A percentile compares a stretch with the other conserved stretches of the same genome.
These are phyloP conservation scores for Rutstroemia sp. DNA, from an alignment of 2,329 filamentous ascomycete species.

Conservation along the genomic window DNA sequence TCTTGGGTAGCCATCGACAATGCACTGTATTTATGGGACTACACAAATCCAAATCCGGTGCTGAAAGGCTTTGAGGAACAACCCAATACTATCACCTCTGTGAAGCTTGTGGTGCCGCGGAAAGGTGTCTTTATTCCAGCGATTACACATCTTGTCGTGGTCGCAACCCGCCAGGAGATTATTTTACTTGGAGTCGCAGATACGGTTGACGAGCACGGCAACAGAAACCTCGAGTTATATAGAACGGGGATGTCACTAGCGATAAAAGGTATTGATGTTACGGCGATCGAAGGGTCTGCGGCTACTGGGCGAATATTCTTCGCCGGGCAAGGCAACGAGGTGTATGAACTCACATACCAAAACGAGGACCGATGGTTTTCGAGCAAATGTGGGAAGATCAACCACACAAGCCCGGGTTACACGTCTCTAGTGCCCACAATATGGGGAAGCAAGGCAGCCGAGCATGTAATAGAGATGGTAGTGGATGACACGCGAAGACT, in stretches of 20 bases:
- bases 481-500: constrained; percentile 84
- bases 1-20: constrained; percentile 96
- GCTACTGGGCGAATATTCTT: constrained; percentile 91
- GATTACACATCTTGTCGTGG: constrained; percentile 82
- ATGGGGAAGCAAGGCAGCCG: constrained; percentile 45
- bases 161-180: constrained; percentile 81
- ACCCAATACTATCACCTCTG: constrained; percentile 78
- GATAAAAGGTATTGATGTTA: constrained; percentile 69
- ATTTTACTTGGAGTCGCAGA: constrained; percentile 79
- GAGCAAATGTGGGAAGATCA: constrained; percentile 77
- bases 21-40: constrained; percentile 95
- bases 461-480: constrained; percentile 69
- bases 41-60: constrained; percentile 85
- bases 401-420: constrained; percentile 73
- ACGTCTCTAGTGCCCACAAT: constrained; percentile 48
- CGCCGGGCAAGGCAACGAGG: constrained; percentile 73
- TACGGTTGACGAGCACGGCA: constrained; percentile 57
- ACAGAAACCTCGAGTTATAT: constrained; percentile 70
- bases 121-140: constrained; percentile 77
- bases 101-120: constrained; percentile 80
- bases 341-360: constrained; percentile 93
- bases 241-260: constrained; percentile 80
- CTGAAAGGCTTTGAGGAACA: constrained; percentile 90
- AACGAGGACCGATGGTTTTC: constrained; percentile 97
- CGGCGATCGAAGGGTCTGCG: constrained; percentile 67